phyloP scores from a whole-genome alignment of 148 eudicot species.

The Selenicereus undatus region DNA sequence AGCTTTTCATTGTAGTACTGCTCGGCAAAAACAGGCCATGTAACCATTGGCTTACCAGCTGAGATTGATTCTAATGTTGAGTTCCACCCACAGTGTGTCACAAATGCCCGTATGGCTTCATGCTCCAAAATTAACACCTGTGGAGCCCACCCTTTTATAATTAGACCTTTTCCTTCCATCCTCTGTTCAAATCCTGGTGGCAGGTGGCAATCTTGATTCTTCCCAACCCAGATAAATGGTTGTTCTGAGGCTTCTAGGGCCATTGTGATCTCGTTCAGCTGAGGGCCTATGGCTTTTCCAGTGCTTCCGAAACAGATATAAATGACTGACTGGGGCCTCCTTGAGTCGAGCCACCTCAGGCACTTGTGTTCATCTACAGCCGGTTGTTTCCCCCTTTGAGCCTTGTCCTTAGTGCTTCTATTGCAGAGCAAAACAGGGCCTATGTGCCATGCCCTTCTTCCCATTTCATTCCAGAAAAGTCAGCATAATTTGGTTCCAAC shows the following conservation, averaged over 20 bases:
- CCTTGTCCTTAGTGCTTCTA: neutral
- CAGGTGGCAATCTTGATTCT: slow-evolving; percentile 16
- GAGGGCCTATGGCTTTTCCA: slow-evolving; percentile 1
- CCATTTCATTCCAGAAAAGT: slow-evolving; percentile 29
- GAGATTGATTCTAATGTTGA: slow-evolving; percentile 21
- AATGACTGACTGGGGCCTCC: slow-evolving; percentile 35
- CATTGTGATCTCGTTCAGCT: slow-evolving; percentile 30
- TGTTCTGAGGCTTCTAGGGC: slow-evolving; percentile 39
- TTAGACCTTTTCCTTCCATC: slow-evolving; percentile 17
- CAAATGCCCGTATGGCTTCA: slow-evolving; percentile 17
- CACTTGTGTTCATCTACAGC: slow-evolving; percentile 27
- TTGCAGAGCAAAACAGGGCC: slow-evolving; percentile 42
- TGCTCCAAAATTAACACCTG: slow-evolving; percentile 26
- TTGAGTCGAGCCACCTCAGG: slow-evolving; percentile 47
- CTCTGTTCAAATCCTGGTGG: slow-evolving; percentile 12
- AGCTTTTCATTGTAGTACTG: slow-evolving; percentile 25
- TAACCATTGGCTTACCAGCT: slow-evolving; percentile 20
- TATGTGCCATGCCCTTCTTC: slow-evolving; percentile 41
- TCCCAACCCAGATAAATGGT: slow-evolving; percentile 45
- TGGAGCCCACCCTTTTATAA: slow-evolving; percentile 28
- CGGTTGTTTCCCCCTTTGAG: neutral
- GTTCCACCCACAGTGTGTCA: slow-evolving; percentile 34
- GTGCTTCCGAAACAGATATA: slow-evolving; percentile 42
- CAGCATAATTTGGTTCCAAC: slow-evolving; percentile 28
- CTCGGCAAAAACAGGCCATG: slow-evolving; percentile 26